Base-by-base conservation (phyloP, 140 eudicot genomes). In the Erigeron philadelphicus region DNA sequence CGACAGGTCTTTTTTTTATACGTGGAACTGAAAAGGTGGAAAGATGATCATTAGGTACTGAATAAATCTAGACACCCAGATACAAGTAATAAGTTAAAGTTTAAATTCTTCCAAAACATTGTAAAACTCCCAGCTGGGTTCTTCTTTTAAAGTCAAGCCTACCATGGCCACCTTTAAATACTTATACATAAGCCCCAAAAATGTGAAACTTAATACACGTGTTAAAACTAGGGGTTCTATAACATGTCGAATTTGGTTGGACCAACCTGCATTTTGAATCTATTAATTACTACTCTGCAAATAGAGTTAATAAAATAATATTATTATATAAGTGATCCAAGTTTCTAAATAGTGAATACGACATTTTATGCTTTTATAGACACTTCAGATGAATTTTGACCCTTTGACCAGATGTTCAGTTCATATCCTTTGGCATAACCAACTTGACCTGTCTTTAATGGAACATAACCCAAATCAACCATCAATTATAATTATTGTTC, bases 1-100 rank as follows among this genome's bases (percentile, higher is more conserved):
- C 81, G 61, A 66, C 86, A 0, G 88, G 64, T 55, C 90, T 74
- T 62, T 85, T 93, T 67, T 93, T 93, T 15, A 10, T 70, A 47
- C 88, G 87, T n/a, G 80, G 0, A 79, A 75, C 96, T 93, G 93
- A 11, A 71, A 66, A 57, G 6, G 6, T 40, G 49, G 19, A 8
- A 78, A 55, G 9, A 25, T 72, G 46, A 58, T 43, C 11, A 16
- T 72, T 13, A 50, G 19, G 38, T 7, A 25, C 48, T 21, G 12
- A 10, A 75, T 44, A 9, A 61, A 61, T 11, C 9, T 64, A 15
- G 49, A 61, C 57, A 10, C 19, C 52, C 38, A 25, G 9, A 6
- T 61, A 48, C 11, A 18, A 31, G 10, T 21, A 5, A 72, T 45
- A 23, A 65, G n/a, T n/a, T 53, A 17, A 15, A 25, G 61, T 17